Percentiles rank a stretch among this genome's conserved stretches.
Conservation (phyloP, 805 yeast genomes). For the Yarrowia alimentaria region DNA sequence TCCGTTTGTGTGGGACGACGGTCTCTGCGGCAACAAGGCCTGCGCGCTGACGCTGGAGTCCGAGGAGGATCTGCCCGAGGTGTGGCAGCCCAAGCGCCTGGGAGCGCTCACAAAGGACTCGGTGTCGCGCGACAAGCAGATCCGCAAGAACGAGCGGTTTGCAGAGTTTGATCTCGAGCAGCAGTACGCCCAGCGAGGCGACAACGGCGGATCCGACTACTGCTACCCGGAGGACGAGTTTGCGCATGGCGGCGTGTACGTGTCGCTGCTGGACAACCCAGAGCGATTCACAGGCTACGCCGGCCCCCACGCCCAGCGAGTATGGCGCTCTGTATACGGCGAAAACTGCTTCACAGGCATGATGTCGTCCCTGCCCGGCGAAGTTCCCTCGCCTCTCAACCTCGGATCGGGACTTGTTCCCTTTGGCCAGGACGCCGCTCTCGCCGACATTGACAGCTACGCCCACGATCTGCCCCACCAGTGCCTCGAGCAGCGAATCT, state of each 20-base stretch:
- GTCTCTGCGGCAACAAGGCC: conserved; percentile 79
- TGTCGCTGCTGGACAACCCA: conserved; percentile 82
- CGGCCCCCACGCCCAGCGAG: conserved; percentile 85
- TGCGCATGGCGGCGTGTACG: conserved; percentile 57
- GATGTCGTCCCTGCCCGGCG: conserved; percentile 26
- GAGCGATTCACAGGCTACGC: conserved; percentile 96
- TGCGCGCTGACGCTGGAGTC: conserved; percentile 89
- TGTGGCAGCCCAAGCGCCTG: conserved; percentile 70
- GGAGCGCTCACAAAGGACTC: conserved; percentile 50
- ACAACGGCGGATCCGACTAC: conserved; percentile 35
- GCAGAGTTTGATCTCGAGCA: conserved; percentile 38
- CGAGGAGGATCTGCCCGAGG: conserved; percentile 66
- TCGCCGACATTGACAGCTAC: conserved; percentile 34
- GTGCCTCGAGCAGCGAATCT: conserved; percentile 84
- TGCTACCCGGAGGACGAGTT: conserved; percentile 46
- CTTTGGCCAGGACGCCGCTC: conserved; percentile 31
- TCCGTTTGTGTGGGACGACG: conserved; percentile 80
- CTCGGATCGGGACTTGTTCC: conserved; percentile 30
- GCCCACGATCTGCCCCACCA: conserved; percentile 48
- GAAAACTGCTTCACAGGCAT: conserved; percentile 80
- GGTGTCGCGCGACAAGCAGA: conserved; percentile 36
- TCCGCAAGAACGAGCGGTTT: conserved; percentile 32
- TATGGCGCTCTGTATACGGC: conserved; percentile 89
- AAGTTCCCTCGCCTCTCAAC: conserved; percentile 2
- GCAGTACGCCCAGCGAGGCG: conserved; percentile 39